Percentiles rank a stretch among this genome's conserved stretches.
These are phyloP conservation scores for Aspergillus novofumigatus DNA, from an alignment of 2,329 filamentous ascomycete species.

Conservation along the genomic window DNA sequence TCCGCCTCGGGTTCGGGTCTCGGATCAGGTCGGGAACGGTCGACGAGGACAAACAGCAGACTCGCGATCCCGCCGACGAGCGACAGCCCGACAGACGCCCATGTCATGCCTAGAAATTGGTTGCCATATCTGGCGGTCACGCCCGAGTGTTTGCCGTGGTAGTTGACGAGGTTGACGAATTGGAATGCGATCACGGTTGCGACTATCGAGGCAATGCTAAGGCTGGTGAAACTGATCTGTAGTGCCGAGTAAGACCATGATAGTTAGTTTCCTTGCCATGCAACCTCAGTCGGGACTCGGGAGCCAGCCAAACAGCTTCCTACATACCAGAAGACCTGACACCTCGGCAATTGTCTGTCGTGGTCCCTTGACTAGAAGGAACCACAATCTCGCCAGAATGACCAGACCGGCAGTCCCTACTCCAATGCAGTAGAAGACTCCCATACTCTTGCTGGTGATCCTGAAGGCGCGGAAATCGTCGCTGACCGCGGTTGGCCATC, in stretches of 20 bases:
- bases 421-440: conserved; percentile 57
- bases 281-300: neutral
- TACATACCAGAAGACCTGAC: conserved; percentile 42
- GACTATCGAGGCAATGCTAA: conserved; percentile 71
- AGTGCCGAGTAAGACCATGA: neutral
- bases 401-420: conserved; percentile 50
- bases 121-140: conserved; percentile 48
- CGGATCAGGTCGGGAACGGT: conserved; percentile 8
- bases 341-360: conserved; percentile 50
- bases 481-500: conserved; percentile 56
- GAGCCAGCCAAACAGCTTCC: conserved; percentile 1
- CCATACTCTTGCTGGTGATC: conserved; percentile 49
- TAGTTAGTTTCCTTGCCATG: neutral
- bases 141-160: conserved; percentile 48
- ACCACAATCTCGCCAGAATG: conserved; percentile 44
- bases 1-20: conserved; percentile 3
- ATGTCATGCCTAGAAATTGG: conserved; percentile 57
- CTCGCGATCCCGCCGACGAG: conserved; percentile 28
- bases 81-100: conserved; percentile 48
- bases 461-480: conserved; percentile 50
- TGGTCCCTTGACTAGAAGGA: conserved; percentile 43
- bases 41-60: conserved; percentile 24
- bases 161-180: conserved; percentile 50
- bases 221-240: conserved; percentile 52
- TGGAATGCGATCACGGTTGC: conserved; percentile 60